A percentile compares a stretch with the other conserved stretches of the same genome.
Conservation (phyloP, 176 grass and related monocot genomes). For the Triticum dicoccoides region DNA sequence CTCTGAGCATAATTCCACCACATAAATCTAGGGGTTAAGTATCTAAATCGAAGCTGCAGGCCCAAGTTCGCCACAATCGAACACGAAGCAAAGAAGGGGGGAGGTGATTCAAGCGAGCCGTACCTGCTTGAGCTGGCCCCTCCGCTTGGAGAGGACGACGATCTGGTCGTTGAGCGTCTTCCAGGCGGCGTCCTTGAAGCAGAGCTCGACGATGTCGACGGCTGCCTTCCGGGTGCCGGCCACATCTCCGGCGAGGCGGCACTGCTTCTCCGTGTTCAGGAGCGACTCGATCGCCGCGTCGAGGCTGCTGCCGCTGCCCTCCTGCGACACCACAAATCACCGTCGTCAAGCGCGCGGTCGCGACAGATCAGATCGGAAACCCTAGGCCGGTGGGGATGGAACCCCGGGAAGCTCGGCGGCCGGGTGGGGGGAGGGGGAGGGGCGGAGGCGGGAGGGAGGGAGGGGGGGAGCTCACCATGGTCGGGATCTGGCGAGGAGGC, state of each 20-base stretch:
- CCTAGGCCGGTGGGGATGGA: not conserved
- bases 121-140: slow-evolving; percentile 98
- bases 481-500: not conserved
- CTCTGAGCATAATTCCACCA: not conserved
- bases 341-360: not conserved
- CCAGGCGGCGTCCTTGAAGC: slow-evolving; percentile 74
- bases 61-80: not conserved
- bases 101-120: not conserved
- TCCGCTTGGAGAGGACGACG: slow-evolving; percentile 80
- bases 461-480: slow-evolving; percentile 29
- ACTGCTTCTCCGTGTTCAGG: slow-evolving; percentile 90
- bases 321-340: slow-evolving; percentile 1
- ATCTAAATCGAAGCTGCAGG: not conserved
- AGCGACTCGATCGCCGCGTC: slow-evolving; percentile 82
- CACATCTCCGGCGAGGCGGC: slow-evolving; percentile 80
- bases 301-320: slow-evolving; percentile 61
- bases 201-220: slow-evolving; percentile 92
- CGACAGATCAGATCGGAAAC: slow-evolving; percentile 21
- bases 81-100: not conserved
- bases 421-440: not conserved
- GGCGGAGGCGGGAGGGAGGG: not conserved
- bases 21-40: not conserved
- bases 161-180: slow-evolving; percentile 99
- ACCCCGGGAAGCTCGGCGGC: not conserved
- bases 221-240: slow-evolving; percentile 82